phyloP scores from a whole-genome alignment of 768 basidiomycete species.

The Pisolithus marmoratus region DNA sequence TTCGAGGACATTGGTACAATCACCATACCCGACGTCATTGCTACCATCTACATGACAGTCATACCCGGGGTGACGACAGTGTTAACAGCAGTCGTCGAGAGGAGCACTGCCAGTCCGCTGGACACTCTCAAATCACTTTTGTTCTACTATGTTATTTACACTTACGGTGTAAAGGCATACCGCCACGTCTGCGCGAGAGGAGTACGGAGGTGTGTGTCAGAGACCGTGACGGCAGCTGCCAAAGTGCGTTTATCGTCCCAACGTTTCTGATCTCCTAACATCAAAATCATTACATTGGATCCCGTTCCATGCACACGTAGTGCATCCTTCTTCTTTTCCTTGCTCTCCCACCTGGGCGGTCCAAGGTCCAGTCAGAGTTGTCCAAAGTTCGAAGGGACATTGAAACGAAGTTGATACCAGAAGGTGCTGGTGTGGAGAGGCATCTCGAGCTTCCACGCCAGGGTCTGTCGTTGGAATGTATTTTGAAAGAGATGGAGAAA shows the following conservation, averaged over 20 bases:
- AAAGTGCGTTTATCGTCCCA: slow-evolving; percentile 14
- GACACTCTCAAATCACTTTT: slow-evolving; percentile 24
- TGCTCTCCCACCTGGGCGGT: slow-evolving; percentile 50
- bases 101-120: neutral
- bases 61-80: neutral
- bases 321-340: slow-evolving; percentile 37
- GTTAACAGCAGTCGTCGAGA: neutral
- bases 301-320: neutral
- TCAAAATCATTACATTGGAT: neutral
- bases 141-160: slow-evolving; percentile 28
- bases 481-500: slow-evolving; percentile 68
- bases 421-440: slow-evolving; percentile 54
- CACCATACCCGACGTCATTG: neutral
- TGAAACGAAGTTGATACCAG: slow-evolving; percentile 61
- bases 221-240: slow-evolving; percentile 24
- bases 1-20: neutral
- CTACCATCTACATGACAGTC: neutral
- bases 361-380: slow-evolving; percentile 60
- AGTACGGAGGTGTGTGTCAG: slow-evolving; percentile 17
- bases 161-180: slow-evolving; percentile 20
- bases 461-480: slow-evolving; percentile 68
- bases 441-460: slow-evolving; percentile 61
- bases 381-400: slow-evolving; percentile 58
- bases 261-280: neutral
- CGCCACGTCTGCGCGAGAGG: slow-evolving; percentile 37